Conservation (phyloP, 331 rosid species). For the Malus hybrid region DNA sequence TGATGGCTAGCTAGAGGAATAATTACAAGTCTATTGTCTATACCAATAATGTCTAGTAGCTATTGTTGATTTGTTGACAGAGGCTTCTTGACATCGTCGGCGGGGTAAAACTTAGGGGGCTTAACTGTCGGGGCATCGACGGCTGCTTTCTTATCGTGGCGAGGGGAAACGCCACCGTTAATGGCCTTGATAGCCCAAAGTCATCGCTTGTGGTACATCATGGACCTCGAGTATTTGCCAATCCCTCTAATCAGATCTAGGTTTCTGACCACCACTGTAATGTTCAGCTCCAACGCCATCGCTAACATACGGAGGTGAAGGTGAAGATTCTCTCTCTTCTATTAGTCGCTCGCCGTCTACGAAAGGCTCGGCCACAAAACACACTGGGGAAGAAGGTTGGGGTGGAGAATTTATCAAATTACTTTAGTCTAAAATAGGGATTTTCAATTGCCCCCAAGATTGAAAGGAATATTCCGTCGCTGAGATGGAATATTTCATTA, state of each 20-base stretch:
- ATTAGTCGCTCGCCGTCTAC: background rate
- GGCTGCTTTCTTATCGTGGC: conserved; percentile 44
- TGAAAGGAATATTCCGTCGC: too few relatives aligned
- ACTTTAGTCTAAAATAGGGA: too few relatives aligned
- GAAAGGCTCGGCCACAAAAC: background rate
- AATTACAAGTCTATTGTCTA: too few relatives aligned
- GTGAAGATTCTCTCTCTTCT: too few relatives aligned
- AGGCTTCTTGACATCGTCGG: too few relatives aligned
- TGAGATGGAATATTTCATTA: too few relatives aligned
- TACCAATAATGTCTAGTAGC: too few relatives aligned
- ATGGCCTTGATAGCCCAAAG: conserved; percentile 72
- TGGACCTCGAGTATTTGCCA: conserved; percentile 48
- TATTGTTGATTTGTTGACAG: too few relatives aligned
- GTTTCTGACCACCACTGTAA: conserved; percentile 33
- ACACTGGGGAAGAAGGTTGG: background rate
- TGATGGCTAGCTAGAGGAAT: too few relatives aligned
- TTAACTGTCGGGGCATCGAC: conserved; percentile 29
- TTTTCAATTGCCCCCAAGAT: too few relatives aligned
- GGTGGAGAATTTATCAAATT: too few relatives aligned
- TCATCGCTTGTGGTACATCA: conserved; percentile 64
- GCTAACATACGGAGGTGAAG: background rate
- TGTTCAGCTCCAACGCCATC: conserved; percentile 41
- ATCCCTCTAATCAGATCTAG: conserved; percentile 52
- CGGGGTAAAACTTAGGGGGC: background rate
- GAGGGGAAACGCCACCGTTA: conserved; percentile 55